These are phyloP conservation scores for Chytriomyces confervae DNA, from an alignment of 192 early-diverging fungal genomes.

Conservation along the genomic window DNA sequence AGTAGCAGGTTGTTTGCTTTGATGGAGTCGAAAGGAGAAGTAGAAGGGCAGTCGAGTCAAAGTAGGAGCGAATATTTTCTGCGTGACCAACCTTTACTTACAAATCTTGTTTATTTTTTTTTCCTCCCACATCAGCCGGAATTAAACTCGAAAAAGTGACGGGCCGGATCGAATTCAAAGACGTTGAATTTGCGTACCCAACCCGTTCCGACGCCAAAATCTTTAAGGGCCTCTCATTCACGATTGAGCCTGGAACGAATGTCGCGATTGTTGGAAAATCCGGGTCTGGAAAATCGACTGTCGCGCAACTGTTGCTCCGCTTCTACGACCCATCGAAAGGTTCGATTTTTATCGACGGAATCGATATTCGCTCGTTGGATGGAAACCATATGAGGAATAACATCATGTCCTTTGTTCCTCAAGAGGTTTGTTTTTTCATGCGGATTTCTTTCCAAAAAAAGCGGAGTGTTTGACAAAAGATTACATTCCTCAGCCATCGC, in stretches of 20 bases:
- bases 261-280: slow-evolving; percentile 85
- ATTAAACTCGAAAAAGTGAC: slow-evolving; percentile 30
- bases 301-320: slow-evolving; percentile 77
- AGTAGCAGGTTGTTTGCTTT: slow-evolving; percentile 40
- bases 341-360: slow-evolving; percentile 44
- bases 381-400: slow-evolving; percentile 22
- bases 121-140: neutral
- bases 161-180: slow-evolving; percentile 46
- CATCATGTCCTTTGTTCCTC: slow-evolving; percentile 38
- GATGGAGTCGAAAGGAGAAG: slow-evolving; percentile 31
- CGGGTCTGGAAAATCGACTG: slow-evolving; percentile 82
- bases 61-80: neutral
- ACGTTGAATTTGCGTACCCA: slow-evolving; percentile 51
- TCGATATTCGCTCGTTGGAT: slow-evolving; percentile 19
- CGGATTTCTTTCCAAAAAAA: too few relatives aligned
- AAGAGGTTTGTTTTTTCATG: slow-evolving; percentile 47
- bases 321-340: slow-evolving; percentile 68
- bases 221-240: slow-evolving; percentile 72
- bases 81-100: too few relatives aligned
- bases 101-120: neutral
- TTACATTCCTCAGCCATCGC: slow-evolving; percentile 64
- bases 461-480: too few relatives aligned
- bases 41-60: slow-evolving; percentile 26
- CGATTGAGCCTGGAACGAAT: slow-evolving; percentile 72
- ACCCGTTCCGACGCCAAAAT: slow-evolving; percentile 78